Evolutionary conservation across 208 protist species (phyloP).

Genomic region (Leishmania lainsoni): DNA sequence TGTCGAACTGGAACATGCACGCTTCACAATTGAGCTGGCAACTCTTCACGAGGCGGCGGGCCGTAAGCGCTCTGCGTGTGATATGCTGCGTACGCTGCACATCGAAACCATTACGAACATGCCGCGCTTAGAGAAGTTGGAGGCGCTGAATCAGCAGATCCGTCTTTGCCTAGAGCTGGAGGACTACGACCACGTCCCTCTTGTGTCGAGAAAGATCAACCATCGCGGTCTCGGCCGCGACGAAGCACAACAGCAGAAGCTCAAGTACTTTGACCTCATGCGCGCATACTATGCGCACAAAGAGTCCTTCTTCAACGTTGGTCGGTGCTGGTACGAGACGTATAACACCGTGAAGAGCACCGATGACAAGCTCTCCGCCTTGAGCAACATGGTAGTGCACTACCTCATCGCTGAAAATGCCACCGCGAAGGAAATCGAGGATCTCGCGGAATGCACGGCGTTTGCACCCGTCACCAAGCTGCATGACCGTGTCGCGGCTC

Average conservation of each 20-base stretch:
- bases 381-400: conserved; percentile 81
- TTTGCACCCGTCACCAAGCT: conserved; percentile 75
- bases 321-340: conserved; percentile 92
- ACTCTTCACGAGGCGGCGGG: conserved; percentile 91
- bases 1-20: conserved; percentile 95
- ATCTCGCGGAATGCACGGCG: conserved; percentile 76
- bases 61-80: conserved; percentile 89
- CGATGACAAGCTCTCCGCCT: conserved; percentile 65
- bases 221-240: conserved; percentile 71
- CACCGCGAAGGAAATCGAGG: conserved; percentile 81
- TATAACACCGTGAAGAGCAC: conserved; percentile 88
- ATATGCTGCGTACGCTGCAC: conserved; percentile 95
- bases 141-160: conserved; percentile 96
- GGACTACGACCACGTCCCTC: conserved; percentile 93
- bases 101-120: conserved; percentile 98
- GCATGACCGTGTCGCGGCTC: conserved; percentile 48
- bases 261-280: conserved; percentile 90
- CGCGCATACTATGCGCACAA: conserved; percentile 85
- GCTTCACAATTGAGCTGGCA: conserved; percentile 93
- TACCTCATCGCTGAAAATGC: conserved; percentile 85
- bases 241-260: conserved; percentile 77
- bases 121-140: conserved; percentile 95
- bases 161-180: conserved; percentile 93
- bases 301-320: conserved; percentile 92
- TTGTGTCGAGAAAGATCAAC: conserved; percentile 96